Conservation (phyloP, 2,329 filamentous ascomycete species). For the Stemphylium vesicarium region DNA sequence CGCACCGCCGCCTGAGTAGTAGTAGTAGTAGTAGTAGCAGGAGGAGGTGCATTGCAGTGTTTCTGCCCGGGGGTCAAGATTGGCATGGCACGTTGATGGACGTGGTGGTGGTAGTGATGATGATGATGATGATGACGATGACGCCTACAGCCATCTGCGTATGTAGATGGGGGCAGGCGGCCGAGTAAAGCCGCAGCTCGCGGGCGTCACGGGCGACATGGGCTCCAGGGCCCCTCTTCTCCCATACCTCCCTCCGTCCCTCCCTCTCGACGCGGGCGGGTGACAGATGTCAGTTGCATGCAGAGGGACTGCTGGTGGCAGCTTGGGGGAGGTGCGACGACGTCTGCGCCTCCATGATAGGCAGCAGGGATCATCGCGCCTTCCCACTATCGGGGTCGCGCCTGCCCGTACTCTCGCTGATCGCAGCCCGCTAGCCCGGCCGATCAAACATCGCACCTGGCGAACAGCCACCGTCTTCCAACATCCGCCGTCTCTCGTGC, state of each 20-base stretch:
- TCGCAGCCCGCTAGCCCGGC: conserved; percentile 38
- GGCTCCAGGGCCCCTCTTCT: conserved; percentile 9
- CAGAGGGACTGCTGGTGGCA: conserved; percentile 26
- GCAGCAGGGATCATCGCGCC: conserved; percentile 37
- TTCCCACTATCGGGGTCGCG: conserved; percentile 27
- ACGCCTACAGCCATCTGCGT: background rate
- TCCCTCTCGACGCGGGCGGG: conserved; percentile 23
- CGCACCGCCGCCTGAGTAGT: too few relatives aligned
- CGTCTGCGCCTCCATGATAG: conserved; percentile 31
- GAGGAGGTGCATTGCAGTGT: too few relatives aligned
- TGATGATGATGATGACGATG: background rate
- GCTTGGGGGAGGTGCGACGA: conserved; percentile 35
- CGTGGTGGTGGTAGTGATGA: background rate
- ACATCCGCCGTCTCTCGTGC: conserved; percentile 13
- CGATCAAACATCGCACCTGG: conserved; percentile 38
- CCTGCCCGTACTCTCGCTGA: conserved; percentile 24
- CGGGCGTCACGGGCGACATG: conserved; percentile 16
- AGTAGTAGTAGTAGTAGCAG: too few relatives aligned
- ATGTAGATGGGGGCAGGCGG: background rate
- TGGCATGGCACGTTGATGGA: background rate
- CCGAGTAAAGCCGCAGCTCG: background rate
- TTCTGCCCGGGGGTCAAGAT: background rate
- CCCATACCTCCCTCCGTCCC: too few relatives aligned
- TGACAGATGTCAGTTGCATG: conserved; percentile 37
- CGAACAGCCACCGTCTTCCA: conserved; percentile 21